phyloP scores from a whole-genome alignment of 2,329 filamentous ascomycete species.

The Microthyrium microscopicum region DNA sequence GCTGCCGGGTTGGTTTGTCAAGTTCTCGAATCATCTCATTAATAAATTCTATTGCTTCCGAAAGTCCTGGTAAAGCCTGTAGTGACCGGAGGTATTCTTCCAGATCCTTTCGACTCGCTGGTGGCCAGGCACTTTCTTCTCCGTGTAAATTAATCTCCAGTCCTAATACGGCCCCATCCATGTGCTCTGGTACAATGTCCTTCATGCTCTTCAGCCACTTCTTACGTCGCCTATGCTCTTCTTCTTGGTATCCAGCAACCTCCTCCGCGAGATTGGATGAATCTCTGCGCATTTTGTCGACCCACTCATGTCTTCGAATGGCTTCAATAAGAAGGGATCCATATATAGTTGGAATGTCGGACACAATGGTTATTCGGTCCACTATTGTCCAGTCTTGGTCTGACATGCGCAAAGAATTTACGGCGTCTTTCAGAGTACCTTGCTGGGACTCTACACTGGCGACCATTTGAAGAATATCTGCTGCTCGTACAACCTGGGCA shows the following conservation, averaged over 20 bases:
- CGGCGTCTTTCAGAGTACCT: conserved; percentile 52
- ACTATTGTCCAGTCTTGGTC: conserved; percentile 67
- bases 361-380: conserved; percentile 61
- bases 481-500: conserved; percentile 44
- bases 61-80: conserved; percentile 47
- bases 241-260: conserved; percentile 80
- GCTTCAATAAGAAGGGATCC: conserved; percentile 78
- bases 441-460: conserved; percentile 64
- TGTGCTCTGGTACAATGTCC: conserved; percentile 42
- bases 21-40: conserved; percentile 63
- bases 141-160: conserved; percentile 76
- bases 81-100: conserved; percentile 55
- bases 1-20: conserved; percentile 67
- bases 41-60: conserved; percentile 53
- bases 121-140: conserved; percentile 67
- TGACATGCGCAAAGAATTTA: conserved; percentile 53
- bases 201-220: conserved; percentile 84
- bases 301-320: conserved; percentile 76
- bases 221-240: conserved; percentile 73
- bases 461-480: conserved; percentile 66
- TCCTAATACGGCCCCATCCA: conserved; percentile 52
- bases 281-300: conserved; percentile 75
- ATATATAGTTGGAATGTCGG: conserved; percentile 76
- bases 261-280: conserved; percentile 81
- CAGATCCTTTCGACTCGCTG: conserved; percentile 58